Evolutionary conservation across 257 asterid species (phyloP), one percentile per base, ranked within the genome.

Genomic region (Scutellaria barbata): DNA sequence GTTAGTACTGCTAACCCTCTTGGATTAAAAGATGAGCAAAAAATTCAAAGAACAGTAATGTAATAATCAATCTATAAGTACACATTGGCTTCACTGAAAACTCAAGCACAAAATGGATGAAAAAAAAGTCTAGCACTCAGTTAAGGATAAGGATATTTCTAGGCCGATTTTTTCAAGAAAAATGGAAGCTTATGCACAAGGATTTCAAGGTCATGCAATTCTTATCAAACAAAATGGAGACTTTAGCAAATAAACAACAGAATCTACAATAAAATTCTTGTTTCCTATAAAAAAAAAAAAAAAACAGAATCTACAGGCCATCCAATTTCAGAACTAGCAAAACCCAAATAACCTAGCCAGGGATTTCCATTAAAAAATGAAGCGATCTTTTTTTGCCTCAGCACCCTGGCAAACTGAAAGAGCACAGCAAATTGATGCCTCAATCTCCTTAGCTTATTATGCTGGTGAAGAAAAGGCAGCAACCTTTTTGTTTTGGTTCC

Each of bases 321-420:
- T 55, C 45, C 56, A 18, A 12, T 58, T 55, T 37, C 66, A 25
- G 69, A 63, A 46, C 16, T 35, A 66, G 68, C 46, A 66, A 35
- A 54, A 55, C 0, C 22, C 46, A 54, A 35, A 48, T 45, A 59
- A 13, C 45, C 51, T 14, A 43, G 33, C 75, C n/a, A 45, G 13
- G 39, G 62, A 58, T 46, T 25, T 69, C 46, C 45, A n/a, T 33
- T 10, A 13, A 53, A 40, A 60, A 30, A 5, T 56, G 17, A 56
- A 22, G 58, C 13, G 33, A 47, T 47, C 22, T 35, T 13, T 25
- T 48, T 65, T 66, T 47, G 18, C 54, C 46, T 30, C 11, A 9
- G 6, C 8, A 50, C 45, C 70, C 14, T 25, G 10, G 18, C 16
- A 65, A 30, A 47, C 46, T 11, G 5, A 30, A 47, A 48, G 16